A percentile compares a stretch with the other conserved stretches of the same genome.
Evolutionary conservation across 306 rosid genomes (phyloP).

Genomic region (Rosa lucieae): DNA sequence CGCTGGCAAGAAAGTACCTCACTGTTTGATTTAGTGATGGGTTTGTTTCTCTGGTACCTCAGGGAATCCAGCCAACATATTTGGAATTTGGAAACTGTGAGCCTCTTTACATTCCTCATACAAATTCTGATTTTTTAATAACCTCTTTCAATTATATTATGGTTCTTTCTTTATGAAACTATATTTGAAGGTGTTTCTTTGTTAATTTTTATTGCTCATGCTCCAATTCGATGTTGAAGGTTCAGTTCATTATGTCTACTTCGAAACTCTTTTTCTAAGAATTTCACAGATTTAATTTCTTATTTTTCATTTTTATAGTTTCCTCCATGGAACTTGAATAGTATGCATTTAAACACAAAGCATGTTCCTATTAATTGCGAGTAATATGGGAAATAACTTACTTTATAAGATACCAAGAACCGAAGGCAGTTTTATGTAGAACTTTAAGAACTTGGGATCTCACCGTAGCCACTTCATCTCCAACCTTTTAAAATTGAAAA

Average conservation of each 20-base stretch:
- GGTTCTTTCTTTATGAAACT: background rate
- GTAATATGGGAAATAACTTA: background rate
- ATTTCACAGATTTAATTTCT: background rate
- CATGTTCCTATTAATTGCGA: background rate
- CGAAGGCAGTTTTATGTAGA: background rate
- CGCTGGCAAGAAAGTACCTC: background rate
- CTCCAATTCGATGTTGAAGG: background rate
- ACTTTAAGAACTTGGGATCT: background rate
- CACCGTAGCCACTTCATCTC: too few species aligned
- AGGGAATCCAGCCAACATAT: background rate
- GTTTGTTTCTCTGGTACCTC: background rate
- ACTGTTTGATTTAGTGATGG: background rate
- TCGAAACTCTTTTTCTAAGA: background rate
- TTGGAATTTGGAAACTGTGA: background rate
- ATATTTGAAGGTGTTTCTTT: too few species aligned
- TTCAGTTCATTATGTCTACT: background rate
- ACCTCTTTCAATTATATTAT: background rate
- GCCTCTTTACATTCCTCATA: background rate
- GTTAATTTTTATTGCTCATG: background rate
- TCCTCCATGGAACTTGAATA: too few species aligned
- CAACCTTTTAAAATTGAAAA: too few species aligned
- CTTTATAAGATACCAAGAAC: background rate
- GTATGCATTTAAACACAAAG: background rate
- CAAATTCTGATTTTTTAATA: background rate
- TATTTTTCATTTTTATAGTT: too few species aligned